Evolutionary conservation across 169 alveolate species (phyloP).

Genomic region (Sarcocystis neurona): DNA sequence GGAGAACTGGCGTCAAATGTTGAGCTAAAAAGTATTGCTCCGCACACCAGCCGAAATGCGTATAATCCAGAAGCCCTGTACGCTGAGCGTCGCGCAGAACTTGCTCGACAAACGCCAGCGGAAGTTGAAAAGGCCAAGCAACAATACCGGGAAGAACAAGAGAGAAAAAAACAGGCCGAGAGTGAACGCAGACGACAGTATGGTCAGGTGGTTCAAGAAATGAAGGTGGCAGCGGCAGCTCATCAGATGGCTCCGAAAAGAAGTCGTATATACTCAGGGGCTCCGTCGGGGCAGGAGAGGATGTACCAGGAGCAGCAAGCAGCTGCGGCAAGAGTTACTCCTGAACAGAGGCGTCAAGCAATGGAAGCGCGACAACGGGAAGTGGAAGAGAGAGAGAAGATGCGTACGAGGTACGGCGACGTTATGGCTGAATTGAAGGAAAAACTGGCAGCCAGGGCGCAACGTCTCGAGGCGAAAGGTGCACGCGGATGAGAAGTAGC

Average conservation of each 20-base stretch:
- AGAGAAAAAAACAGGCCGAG: not conserved
- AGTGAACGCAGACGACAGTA: not conserved
- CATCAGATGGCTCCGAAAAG: too few relatives aligned
- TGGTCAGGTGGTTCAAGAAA: not conserved
- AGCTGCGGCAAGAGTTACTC: not conserved
- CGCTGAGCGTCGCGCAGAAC: not conserved
- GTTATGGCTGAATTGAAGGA: conserved; percentile 5
- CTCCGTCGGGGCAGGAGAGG: not conserved
- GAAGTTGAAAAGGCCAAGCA: not conserved
- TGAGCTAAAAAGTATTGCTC: not conserved
- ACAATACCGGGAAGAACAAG: not conserved
- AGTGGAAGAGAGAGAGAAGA: not conserved
- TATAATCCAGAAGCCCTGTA: conserved; percentile 11
- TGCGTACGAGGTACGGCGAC: not conserved
- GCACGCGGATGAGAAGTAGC: too few relatives aligned
- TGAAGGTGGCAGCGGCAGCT: not conserved
- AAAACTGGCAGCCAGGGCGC: too few relatives aligned
- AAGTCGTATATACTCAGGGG: too few relatives aligned
- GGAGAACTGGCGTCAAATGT: not conserved
- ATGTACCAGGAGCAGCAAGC: not conserved
- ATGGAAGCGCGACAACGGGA: not conserved
- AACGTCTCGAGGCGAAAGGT: too few relatives aligned
- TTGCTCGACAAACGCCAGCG: not conserved
- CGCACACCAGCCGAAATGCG: not conserved
- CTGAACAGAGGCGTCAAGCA: not conserved